phyloP scores from a whole-genome alignment of 768 basidiomycete genomes.

The Lactifluus volemus region DNA sequence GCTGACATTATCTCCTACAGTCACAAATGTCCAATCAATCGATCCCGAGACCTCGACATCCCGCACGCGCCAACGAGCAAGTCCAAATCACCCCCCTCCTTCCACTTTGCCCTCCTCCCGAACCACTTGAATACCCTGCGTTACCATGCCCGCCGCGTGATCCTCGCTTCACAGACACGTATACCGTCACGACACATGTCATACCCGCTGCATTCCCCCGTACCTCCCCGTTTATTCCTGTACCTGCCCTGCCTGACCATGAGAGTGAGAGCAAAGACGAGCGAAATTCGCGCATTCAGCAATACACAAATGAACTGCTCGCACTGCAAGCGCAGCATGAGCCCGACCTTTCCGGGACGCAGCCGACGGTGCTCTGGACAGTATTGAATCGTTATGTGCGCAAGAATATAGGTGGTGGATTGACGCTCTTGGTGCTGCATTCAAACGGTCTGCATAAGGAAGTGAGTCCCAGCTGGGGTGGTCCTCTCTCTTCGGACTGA shows the following conservation, averaged over 20 bases:
- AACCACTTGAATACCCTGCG: constrained; percentile 33
- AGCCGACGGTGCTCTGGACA: constrained; percentile 48
- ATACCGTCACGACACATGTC: constrained; percentile 43
- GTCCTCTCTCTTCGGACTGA: background rate
- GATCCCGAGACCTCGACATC: background rate
- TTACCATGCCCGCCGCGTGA: constrained; percentile 25
- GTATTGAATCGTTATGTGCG: constrained; percentile 63
- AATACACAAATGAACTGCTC: background rate
- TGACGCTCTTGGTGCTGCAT: constrained; percentile 72
- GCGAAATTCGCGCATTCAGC: constrained; percentile 3
- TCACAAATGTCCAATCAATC: background rate
- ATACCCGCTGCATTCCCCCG: constrained; percentile 47
- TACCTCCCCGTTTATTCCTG: constrained; percentile 33
- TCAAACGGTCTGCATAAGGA: constrained; percentile 89
- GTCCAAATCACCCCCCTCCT: background rate
- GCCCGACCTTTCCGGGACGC: constrained; percentile 17
- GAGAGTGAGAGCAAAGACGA: constrained; percentile 35
- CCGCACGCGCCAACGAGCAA: background rate
- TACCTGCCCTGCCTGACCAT: constrained; percentile 27
- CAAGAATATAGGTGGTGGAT: constrained; percentile 30
- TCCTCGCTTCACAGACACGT: constrained; percentile 20
- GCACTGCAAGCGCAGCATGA: constrained; percentile 8
- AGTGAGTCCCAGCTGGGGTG: constrained; percentile 32
- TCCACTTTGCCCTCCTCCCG: constrained; percentile 1
- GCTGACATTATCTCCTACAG: no score